Conservation (phyloP, 192 early-diverging fungal species). For the Diversispora epigaea region DNA sequence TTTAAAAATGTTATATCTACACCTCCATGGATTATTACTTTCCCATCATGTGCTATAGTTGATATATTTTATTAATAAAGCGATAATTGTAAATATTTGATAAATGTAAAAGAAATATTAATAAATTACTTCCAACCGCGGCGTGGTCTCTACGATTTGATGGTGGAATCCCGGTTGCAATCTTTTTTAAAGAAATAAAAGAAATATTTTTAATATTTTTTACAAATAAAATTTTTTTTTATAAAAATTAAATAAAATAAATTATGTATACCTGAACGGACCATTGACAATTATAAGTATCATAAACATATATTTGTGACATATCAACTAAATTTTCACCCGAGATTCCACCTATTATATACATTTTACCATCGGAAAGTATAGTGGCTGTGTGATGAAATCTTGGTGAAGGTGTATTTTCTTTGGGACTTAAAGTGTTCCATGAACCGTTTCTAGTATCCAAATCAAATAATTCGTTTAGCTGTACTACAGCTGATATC, state of each 20-base stretch:
- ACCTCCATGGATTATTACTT: slow-evolving; percentile 26
- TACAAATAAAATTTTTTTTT: no score
- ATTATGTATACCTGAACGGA: not conserved
- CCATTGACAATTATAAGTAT: slow-evolving; percentile 21
- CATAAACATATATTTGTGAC: slow-evolving; percentile 14
- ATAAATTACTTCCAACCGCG: slow-evolving; percentile 19
- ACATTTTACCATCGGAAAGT: slow-evolving; percentile 34
- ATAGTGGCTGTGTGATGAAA: slow-evolving; percentile 34
- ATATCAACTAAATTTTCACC: slow-evolving; percentile 16
- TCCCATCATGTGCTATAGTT: slow-evolving; percentile 3
- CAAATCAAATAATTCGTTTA: slow-evolving; percentile 29
- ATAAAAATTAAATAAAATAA: no score
- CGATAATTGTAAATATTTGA: not conserved
- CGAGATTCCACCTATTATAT: slow-evolving; percentile 34
- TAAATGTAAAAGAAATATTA: not conserved
- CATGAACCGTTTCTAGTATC: slow-evolving; percentile 28
- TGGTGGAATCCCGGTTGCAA: not conserved
- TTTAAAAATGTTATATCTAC: not conserved
- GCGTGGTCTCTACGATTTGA: not conserved
- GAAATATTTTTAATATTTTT: no score
- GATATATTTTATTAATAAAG: not conserved
- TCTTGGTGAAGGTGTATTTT: slow-evolving; percentile 26
- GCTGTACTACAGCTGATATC: not conserved
- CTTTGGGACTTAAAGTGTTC: not conserved
- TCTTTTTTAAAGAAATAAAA: slow-evolving; percentile 19